Base-by-base conservation (phyloP, 2,329 filamentous ascomycete species). In the Aspergillus novofumigatus region DNA sequence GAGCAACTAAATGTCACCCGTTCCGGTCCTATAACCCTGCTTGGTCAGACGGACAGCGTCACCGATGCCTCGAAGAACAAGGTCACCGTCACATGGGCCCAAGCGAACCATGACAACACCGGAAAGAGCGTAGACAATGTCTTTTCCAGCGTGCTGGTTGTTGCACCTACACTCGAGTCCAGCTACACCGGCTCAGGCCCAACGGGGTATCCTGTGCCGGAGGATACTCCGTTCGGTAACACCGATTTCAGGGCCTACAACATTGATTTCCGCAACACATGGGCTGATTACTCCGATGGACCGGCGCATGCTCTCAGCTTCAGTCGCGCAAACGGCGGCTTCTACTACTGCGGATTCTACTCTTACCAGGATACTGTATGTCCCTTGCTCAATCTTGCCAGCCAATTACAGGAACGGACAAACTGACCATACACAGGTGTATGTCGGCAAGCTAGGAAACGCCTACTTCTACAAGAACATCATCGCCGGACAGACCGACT, bases 1-100 rank as follows among this genome's bases (percentile, higher is more conserved):
- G 86, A 88, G 65, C 84, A 87, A 70, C 72, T 89, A 59, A 89
- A 89, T 61, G 77, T 88, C 58, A 88, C 86, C 3, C 83, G 86
- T 1, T 70, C 75, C 1, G 85, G 82, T 0, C 84, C 86, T 0
- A 73, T 88, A 6, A 86, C 83, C 28, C 76, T 88, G 6, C 77
- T 88, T 0, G 86, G 85, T n/a, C 77, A 83, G 59, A 84, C 81
- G 1, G 64, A 70, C n/a, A 63, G 69, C 2, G 78, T 81, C 3
- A 76, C 78, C 14, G 75, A 80, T 54, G 74, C 80, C 7, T 71
- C 72, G 42, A 69, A 73, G 49, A 82, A 84, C 61, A 69, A 67
- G 0, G 85, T 87, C 20, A 84, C 81, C 50, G 74, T 88, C 14
- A 79, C 81, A 63, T 87, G 82, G 80, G 78, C 80, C 51, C 76